Evolutionary conservation across 148 eudicot species (phyloP).

Genomic region (Fagopyrum tataricum): DNA sequence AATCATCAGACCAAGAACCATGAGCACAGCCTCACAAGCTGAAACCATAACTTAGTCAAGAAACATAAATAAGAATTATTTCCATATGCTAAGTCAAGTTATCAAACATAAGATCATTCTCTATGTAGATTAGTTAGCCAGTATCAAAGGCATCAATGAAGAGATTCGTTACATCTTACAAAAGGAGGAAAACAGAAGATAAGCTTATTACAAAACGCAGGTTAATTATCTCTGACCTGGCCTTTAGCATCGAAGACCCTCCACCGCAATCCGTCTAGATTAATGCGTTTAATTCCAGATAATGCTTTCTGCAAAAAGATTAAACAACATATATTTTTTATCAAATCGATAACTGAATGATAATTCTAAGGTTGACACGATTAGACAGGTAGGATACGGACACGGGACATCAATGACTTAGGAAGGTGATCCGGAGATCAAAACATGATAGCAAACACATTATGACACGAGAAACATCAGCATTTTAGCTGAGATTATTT

Average conservation of each 20-base stretch:
- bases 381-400: not conserved
- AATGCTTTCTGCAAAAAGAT: conserved; percentile 66
- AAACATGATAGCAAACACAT: not conserved
- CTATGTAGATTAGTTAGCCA: not conserved
- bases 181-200: conserved; percentile 9
- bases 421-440: not conserved
- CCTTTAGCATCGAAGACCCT: conserved; percentile 93
- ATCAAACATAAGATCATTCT: not conserved
- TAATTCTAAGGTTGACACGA: not conserved
- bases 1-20: not conserved
- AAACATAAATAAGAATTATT: not conserved
- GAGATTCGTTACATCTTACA: not conserved
- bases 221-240: conserved; percentile 41
- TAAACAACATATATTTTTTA: not conserved
- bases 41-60: not conserved
- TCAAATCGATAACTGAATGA: not conserved
- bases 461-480: not conserved
- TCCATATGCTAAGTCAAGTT: not conserved
- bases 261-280: conserved; percentile 94
- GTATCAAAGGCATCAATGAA: not conserved
- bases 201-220: not conserved
- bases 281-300: conserved; percentile 78
- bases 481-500: conserved; percentile 1
- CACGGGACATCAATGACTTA: not conserved
- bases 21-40: not conserved